These are phyloP conservation scores for Albifimbria verrucaria DNA, from an alignment of 2,329 filamentous ascomycete species.

Conservation along the genomic window DNA sequence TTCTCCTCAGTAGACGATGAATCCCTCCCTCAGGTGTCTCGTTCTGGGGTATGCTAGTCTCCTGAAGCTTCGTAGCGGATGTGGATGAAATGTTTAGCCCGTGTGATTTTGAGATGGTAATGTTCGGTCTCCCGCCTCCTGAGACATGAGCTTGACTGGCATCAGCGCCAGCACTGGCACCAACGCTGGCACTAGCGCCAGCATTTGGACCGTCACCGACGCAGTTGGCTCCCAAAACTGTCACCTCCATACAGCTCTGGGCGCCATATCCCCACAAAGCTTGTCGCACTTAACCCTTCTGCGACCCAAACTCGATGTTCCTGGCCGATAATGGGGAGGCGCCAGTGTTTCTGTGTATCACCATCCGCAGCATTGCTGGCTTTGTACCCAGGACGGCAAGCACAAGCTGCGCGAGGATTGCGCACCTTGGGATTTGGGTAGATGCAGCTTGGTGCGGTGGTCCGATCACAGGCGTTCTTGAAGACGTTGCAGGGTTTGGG, in stretches of 20 bases:
- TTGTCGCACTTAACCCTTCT: conserved; percentile 7
- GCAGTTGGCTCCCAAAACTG: background rate
- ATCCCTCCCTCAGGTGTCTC: too few species aligned
- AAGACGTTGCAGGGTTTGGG: conserved; percentile 4
- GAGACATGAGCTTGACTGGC: too few species aligned
- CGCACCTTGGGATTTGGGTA: conserved; percentile 5
- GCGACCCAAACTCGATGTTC: conserved; percentile 9
- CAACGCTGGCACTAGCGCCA: background rate
- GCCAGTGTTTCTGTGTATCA: conserved; percentile 6
- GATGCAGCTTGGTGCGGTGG: conserved; percentile 9
- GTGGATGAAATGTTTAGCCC: too few species aligned
- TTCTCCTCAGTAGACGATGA: too few species aligned
- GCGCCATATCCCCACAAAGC: conserved; percentile 1
- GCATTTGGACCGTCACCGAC: background rate
- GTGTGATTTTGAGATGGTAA: too few species aligned
- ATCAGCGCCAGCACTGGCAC: background rate
- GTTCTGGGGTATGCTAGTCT: too few species aligned
- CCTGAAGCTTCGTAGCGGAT: too few species aligned
- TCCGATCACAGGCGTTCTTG: conserved; percentile 5
- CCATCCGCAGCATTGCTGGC: background rate
- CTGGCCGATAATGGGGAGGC: conserved; percentile 5
- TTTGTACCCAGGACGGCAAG: conserved; percentile 7
- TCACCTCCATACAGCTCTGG: background rate
- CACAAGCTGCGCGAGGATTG: conserved; percentile 6
- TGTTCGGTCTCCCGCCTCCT: too few species aligned